These are phyloP conservation scores for Apophysomyces trapeziformis DNA, from an alignment of 371 early-diverging fungal genomes.

Conservation along the genomic window DNA sequence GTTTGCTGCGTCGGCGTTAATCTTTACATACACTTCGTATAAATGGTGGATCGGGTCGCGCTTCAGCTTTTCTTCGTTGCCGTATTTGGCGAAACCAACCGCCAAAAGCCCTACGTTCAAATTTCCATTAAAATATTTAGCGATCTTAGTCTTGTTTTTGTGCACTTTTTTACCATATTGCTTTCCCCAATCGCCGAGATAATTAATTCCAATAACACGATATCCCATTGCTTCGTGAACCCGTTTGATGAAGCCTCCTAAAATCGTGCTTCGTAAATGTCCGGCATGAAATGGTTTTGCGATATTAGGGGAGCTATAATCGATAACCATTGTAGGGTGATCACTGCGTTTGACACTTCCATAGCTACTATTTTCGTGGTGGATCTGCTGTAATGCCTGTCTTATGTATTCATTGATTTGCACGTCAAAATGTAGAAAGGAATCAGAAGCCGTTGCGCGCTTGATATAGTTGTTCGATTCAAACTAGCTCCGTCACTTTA, in stretches of 20 bases:
- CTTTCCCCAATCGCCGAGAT: constrained; percentile 99
- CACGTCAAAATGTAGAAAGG: constrained; percentile 73
- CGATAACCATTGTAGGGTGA: constrained; percentile 75
- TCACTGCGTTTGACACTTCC: constrained; percentile 28
- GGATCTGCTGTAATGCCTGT: constrained; percentile 54
- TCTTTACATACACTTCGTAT: constrained; percentile 93
- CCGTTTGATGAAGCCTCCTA: constrained; percentile 93
- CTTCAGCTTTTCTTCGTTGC: constrained; percentile 76
- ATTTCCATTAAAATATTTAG: neutral
- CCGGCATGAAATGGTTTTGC: constrained; percentile 99
- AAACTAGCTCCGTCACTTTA: constrained; percentile 2
- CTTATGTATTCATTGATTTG: constrained; percentile 51
- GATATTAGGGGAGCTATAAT: constrained; percentile 98
- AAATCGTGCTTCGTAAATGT: constrained; percentile 96
- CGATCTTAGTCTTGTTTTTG: neutral
- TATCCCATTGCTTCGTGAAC: constrained; percentile 87
- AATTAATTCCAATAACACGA: constrained; percentile 90
- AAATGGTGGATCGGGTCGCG: constrained; percentile 93
- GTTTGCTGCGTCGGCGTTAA: constrained; percentile 68
- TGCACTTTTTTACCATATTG: constrained; percentile 84
- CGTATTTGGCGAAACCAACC: constrained; percentile 87
- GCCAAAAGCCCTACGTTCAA: constrained; percentile 75
- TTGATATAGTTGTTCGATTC: constrained; percentile 30
- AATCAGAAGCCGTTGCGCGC: constrained; percentile 52
- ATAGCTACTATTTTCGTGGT: constrained; percentile 21